Conservation (phyloP, 495 filamentous ascomycete species). For the Neurospora sp. region DNA sequence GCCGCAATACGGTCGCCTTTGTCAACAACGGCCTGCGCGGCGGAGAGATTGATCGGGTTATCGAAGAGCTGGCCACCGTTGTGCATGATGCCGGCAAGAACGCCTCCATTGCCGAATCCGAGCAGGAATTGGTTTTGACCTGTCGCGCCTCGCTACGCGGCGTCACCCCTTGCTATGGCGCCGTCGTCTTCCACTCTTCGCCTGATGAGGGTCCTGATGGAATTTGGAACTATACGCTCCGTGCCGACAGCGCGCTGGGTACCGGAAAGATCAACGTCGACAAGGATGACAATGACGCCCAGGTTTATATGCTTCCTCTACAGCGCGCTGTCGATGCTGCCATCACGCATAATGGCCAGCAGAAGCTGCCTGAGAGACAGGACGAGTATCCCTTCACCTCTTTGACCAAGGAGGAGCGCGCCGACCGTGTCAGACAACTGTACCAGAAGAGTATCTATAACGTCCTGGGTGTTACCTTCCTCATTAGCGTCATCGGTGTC, state of each 20-base stretch:
- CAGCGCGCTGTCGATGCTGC: conserved; percentile 67
- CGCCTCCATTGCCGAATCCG: conserved; percentile 40
- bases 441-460: conserved; percentile 64
- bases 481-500: conserved; percentile 58
- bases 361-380: conserved; percentile 34
- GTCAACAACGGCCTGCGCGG: conserved; percentile 62
- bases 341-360: conserved; percentile 46
- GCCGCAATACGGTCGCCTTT: conserved; percentile 62
- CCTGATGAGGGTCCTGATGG: conserved; percentile 54
- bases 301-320: conserved; percentile 68
- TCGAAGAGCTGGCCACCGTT: conserved; percentile 46
- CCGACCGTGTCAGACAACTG: conserved; percentile 46
- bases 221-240: conserved; percentile 78
- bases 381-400: conserved; percentile 67
- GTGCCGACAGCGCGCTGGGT: conserved; percentile 57
- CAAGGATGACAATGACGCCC: conserved; percentile 50
- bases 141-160: conserved; percentile 63
- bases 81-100: conserved; percentile 44
- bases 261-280: conserved; percentile 46
- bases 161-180: conserved; percentile 63
- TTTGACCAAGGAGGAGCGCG: conserved; percentile 52
- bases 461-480: conserved; percentile 57
- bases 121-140: conserved; percentile 44
- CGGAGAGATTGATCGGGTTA: conserved; percentile 63
- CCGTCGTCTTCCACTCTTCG: conserved; percentile 63